Evolutionary conservation across 2,329 filamentous ascomycete genomes (phyloP), one percentile per base, ranked within the genome.

Genomic region (Chaetomiaceae sp.): DNA sequence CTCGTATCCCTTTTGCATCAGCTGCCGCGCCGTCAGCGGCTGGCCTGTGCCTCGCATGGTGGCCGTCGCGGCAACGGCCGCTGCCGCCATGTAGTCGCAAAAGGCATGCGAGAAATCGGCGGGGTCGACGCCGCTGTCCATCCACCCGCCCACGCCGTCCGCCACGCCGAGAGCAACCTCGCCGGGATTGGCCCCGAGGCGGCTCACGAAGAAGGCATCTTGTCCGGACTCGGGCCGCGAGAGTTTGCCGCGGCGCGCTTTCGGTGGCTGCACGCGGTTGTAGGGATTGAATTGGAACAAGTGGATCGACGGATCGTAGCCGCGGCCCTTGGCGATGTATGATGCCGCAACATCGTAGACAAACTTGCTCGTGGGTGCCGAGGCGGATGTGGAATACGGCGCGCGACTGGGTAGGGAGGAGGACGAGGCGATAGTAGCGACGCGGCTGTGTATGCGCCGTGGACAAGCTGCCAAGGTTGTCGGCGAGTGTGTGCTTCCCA

Each of bases 141-240:
- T 81, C 90, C 93, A 98, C 29, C 93, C 93, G 38, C 93, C 93
- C 0, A 98, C 93, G 10, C 93, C 93, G 63, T 98, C 93, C 43
- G 90, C 89, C 19, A 98, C 79, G 15, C 88, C 93, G 56, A 98
- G 84, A 1, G 90, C 88, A 10, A 95, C 78, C 33, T 81, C 75
- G 30, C 81, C 75, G 1, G 55, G 50, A 17, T 76, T 77, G 53
- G 81, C 78, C 42, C 86, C 87, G n/a, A 96, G 72, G 19, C 83
- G 80, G 61, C 85, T 79, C 58, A 93, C 84, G 67, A 98, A 98
- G 71, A 96, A 97, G 48, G 93, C 88, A 74, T 98, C 93, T 67
- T 98, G 90, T 14, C 93, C 93, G 41, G 86, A 93, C 48, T 81
- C 84, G 40, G 84, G 86, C 19, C 86, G 80, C 52, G 71, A 75